Base-by-base conservation (phyloP, 2,329 filamentous ascomycete species). In the Didymella exigua region DNA sequence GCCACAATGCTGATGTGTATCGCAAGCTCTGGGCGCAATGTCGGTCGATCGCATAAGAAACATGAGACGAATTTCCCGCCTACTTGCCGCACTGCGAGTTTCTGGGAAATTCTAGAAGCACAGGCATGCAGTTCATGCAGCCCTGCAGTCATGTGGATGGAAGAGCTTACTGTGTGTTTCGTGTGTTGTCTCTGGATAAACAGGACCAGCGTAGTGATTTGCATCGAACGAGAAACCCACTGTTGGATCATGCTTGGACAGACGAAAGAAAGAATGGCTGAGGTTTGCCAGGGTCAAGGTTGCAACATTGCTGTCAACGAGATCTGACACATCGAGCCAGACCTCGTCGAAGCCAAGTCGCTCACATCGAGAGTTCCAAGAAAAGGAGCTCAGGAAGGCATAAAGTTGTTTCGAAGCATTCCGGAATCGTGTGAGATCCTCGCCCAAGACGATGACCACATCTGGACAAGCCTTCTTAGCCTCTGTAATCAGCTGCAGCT, bases 291-390 rank as follows among this genome's bases (percentile, higher is more conserved):
- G 75, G 69, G 93, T 96, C 40, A 97, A 75, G 23, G 91, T 79
- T 16, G 81, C 81, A 46, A 88, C 66, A 70, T 97, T 98, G 78
- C 93, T 96, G 37, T 89, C 84, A 50, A 98, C 79, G 61, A 97
- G 86, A 60, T 96, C 90, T 8, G 91, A 93, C 37, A 93, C 89
- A 68, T 98, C 91, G 76, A 90, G 75, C 68, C 87, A 90, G 54
- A 96, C 88, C 79, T 98, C 95, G 72, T 98, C 95, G 61, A 98
- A 91, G 0, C 95, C 93, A 24, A 98, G 78, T 19, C 89, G 84
- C 76, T 98, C 93, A 2, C 88, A 87, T 58, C 86, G 89, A 29
- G 80, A 81, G 59, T 86, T 90, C 92, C 92, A 97, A 0, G 90
- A 88, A 68, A 89, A 88, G 14, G 81, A 78, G 54, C 85, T 84